phyloP scores from a whole-genome alignment of 2,329 filamentous ascomycete species.

The Pyricularia pennisetigena region DNA sequence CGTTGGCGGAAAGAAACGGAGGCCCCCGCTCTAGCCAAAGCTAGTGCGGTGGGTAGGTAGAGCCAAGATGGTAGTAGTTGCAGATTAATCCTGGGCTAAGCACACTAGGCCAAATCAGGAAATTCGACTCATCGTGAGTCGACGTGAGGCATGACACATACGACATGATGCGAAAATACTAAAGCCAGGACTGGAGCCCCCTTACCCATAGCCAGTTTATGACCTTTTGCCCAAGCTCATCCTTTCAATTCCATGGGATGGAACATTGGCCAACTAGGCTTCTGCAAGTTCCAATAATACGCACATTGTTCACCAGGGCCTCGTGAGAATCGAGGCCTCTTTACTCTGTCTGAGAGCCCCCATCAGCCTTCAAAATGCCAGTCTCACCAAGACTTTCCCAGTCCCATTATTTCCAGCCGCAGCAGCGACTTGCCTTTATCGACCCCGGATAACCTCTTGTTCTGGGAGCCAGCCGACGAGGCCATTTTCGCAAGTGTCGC shows the following conservation, averaged over 20 bases:
- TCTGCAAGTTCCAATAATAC: neutral
- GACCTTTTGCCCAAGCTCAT: neutral
- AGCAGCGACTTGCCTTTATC: conserved; percentile 1
- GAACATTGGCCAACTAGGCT: neutral
- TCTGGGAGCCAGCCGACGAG: neutral
- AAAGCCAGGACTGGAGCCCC: neutral
- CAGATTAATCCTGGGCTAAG: neutral
- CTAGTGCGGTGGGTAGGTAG: no score
- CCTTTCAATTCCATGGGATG: neutral
- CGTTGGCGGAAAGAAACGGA: no score
- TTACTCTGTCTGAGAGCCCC: neutral
- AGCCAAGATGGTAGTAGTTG: neutral
- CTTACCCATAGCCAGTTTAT: neutral
- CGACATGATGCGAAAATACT: neutral
- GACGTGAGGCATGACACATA: neutral
- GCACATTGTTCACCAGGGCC: neutral
- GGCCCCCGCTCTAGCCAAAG: no score
- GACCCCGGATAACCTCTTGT: neutral
- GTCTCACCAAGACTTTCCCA: neutral
- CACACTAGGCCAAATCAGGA: neutral
- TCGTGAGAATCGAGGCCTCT: conserved; percentile 1
- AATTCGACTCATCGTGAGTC: neutral
- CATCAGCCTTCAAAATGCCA: neutral
- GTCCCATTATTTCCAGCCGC: neutral
- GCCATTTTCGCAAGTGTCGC: neutral